phyloP scores from a whole-genome alignment of 2,329 filamentous ascomycete species.

The Biscogniauxia sp. region DNA sequence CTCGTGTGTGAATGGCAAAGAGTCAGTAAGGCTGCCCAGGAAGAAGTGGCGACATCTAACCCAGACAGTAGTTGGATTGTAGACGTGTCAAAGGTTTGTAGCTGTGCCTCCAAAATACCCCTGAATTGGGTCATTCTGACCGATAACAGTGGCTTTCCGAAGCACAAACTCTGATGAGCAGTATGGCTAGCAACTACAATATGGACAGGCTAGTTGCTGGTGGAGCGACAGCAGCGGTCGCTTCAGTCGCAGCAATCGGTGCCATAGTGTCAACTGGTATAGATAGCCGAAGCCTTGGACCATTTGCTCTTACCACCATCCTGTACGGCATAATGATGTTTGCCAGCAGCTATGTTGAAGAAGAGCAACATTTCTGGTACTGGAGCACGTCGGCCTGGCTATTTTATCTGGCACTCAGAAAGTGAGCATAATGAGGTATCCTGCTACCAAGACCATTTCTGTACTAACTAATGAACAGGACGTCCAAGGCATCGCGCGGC shows the following conservation, averaged over 20 bases:
- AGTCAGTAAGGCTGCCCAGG: conserved; percentile 28
- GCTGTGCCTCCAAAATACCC: not conserved
- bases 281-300: conserved; percentile 33
- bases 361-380: conserved; percentile 99
- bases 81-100: conserved; percentile 42
- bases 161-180: conserved; percentile 79
- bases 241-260: conserved; percentile 16
- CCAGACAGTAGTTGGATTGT: conserved; percentile 37
- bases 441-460: not conserved
- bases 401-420: conserved; percentile 48
- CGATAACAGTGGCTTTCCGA: conserved; percentile 59
- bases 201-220: conserved; percentile 58
- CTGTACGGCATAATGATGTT: conserved; percentile 91
- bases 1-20: conserved; percentile 69
- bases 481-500: conserved; percentile 25
- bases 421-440: conserved; percentile 23
- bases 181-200: conserved; percentile 90
- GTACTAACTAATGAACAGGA: conserved; percentile 13
- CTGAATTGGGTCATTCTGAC: conserved; percentile 6
- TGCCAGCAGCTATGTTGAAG: conserved; percentile 94
- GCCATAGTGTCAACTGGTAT: conserved; percentile 30
- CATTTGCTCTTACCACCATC: conserved; percentile 52
- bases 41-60: conserved; percentile 2
- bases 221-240: conserved; percentile 37
- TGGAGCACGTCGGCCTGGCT: conserved; percentile 77